Conservation (phyloP, 306 rosid genomes). For the Purshia tridentata region DNA sequence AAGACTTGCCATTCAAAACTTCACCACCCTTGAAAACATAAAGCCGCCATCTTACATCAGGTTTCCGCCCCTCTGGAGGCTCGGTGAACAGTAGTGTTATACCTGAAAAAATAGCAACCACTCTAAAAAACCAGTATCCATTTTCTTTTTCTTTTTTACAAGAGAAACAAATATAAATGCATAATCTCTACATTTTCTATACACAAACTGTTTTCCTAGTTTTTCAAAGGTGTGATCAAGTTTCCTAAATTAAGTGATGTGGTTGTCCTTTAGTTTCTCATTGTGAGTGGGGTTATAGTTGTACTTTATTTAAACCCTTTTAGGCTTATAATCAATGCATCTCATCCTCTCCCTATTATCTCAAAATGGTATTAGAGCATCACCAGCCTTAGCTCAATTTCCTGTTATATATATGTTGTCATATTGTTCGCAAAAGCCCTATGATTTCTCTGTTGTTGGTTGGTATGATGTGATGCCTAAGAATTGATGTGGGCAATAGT, state of each 20-base stretch:
- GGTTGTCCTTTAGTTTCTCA: neutral
- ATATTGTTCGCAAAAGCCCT: too few relatives aligned
- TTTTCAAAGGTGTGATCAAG: neutral
- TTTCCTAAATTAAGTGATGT: neutral
- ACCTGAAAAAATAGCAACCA: slow-evolving; percentile 46
- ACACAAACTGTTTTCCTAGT: neutral
- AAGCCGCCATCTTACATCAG: slow-evolving; percentile 87
- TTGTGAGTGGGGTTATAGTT: neutral
- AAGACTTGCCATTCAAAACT: slow-evolving; percentile 71
- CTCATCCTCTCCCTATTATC: neutral
- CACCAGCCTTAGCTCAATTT: neutral
- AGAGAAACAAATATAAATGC: neutral
- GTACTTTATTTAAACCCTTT: neutral
- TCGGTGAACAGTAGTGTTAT: slow-evolving; percentile 74
- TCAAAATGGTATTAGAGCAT: neutral
- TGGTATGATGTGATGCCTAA: neutral
- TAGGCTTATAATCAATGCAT: neutral
- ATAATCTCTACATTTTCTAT: neutral
- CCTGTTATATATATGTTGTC: too few relatives aligned
- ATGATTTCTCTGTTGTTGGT: too few relatives aligned
- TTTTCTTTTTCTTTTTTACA: neutral
- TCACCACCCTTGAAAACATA: slow-evolving; percentile 97
- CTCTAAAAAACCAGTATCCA: slow-evolving; percentile 7
- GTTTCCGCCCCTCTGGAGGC: slow-evolving; percentile 85
- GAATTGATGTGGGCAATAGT: neutral